Base-by-base conservation (phyloP, 768 basidiomycete species). In the Russula sp. region DNA sequence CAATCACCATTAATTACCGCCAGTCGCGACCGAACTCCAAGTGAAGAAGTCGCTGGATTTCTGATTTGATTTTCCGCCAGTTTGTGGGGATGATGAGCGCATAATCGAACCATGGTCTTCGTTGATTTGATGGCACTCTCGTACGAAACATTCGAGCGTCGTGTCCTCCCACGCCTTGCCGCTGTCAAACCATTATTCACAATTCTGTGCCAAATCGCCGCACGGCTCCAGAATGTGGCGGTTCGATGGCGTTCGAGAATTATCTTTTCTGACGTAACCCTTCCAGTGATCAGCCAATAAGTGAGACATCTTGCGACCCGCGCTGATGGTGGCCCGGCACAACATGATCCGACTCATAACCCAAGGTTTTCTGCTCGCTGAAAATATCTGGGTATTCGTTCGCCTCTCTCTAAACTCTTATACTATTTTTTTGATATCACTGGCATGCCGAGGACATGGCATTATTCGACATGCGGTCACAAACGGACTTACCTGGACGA, bases 131-230 rank as follows among this genome's bases (percentile, higher is more conserved):
- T 44, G 56, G 40, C 30, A 36, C 22, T 28, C 26, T 51, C 14
- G 40, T 58, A 44, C 40, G 50, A 52, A 63, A 59, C 42, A 46
- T 53, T 63, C 53, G 51, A 40, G 34, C 32, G 28, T 53, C 63
- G 20, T 48, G 57, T 44, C 32, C 57, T 54, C 51, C 57, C 57
- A 59, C 57, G 51, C 57, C n/a, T 30, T 57, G 51, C 44, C 16
- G 57, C 10, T 16, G 51, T 53, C 52, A 59, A n/a, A 22, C 14
- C 13, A 13, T 42, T 28, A 18, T 53, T 36, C 22, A 44, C 18
- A 44, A 8, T 30, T 40, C 28, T 57, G 55, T 40, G 55, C 36
- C 8, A 57, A 57, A 51, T 57, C 16, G 32, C 36, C 22, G 34
- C 54, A 26, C 46, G 22, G 54, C 18, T 57, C 56, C 9, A 22